These are phyloP conservation scores for Xylariales sp. DNA, from an alignment of 2,329 filamentous ascomycete species.

Conservation along the genomic window DNA sequence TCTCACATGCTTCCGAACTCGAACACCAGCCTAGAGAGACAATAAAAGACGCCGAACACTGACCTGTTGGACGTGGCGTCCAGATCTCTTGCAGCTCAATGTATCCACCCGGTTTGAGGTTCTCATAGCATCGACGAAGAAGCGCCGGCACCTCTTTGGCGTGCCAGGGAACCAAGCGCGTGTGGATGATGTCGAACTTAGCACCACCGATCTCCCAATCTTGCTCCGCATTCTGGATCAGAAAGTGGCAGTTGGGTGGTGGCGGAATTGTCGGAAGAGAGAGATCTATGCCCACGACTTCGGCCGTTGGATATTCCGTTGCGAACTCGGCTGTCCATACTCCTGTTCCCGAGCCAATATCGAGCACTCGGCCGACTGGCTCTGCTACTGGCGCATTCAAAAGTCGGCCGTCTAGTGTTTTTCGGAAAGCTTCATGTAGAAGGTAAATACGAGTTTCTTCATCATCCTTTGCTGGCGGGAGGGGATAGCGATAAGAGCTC, in stretches of 20 bases:
- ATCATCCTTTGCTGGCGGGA: too few relatives aligned
- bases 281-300: slow-evolving; percentile 20
- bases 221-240: background rate
- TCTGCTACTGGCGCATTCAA: background rate
- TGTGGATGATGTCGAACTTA: background rate
- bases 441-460: too few relatives aligned
- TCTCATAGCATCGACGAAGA: background rate
- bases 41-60: too few relatives aligned
- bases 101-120: background rate
- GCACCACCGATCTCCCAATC: background rate
- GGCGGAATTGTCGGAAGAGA: background rate
- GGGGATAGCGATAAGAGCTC: too few relatives aligned
- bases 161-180: background rate
- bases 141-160: background rate
- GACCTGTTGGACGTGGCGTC: too few relatives aligned
- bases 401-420: background rate
- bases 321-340: slow-evolving; percentile 15
- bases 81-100: background rate
- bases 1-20: too few relatives aligned
- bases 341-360: slow-evolving; percentile 7
- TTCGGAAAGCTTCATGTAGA: background rate
- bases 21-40: too few relatives aligned
- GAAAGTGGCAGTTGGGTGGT: background rate
- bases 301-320: slow-evolving; percentile 11
- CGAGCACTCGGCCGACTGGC: background rate